Percentiles rank a stretch among this genome's conserved stretches.
phyloP scores from a whole-genome alignment of 163 green algal genomes.

The Scenedesmus sp. region DNA sequence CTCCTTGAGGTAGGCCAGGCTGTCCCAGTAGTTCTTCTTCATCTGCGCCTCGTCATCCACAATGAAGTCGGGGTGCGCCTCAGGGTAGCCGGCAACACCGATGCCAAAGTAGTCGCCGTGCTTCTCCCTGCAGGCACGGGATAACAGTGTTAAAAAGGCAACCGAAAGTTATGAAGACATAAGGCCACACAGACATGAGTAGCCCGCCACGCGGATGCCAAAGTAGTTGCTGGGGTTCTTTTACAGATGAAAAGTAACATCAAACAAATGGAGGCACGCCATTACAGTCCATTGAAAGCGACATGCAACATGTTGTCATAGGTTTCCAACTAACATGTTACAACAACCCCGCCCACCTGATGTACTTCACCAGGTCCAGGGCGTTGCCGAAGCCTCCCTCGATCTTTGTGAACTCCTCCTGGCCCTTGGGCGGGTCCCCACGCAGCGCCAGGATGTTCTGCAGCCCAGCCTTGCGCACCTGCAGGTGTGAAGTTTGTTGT shows the following conservation, averaged over 20 bases:
- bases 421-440: constrained; percentile 95
- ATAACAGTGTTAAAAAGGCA: neutral
- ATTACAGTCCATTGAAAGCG: too few species aligned
- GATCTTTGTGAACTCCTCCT: constrained; percentile 90
- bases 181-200: neutral
- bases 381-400: constrained; percentile 95
- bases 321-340: constrained; percentile 70
- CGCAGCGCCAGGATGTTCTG: constrained; percentile 97
- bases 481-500: neutral
- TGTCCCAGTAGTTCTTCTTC: constrained; percentile 87
- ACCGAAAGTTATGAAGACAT: neutral
- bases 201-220: constrained; percentile 90
- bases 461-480: constrained; percentile 90
- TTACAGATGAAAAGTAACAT: too few species aligned
- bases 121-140: constrained; percentile 64
- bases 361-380: constrained; percentile 96
- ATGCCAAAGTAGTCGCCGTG: constrained; percentile 98
- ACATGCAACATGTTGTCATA: constrained; percentile 94
- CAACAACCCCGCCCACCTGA: constrained; percentile 61
- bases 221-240: constrained; percentile 82
- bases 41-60: constrained; percentile 83
- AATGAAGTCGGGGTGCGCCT: constrained; percentile 97
- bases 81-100: constrained; percentile 95
- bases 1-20: constrained; percentile 96
- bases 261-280: too few species aligned